Conservation (phyloP, 2,329 filamentous ascomycete genomes). For the Colletotrichum tamarilloi region DNA sequence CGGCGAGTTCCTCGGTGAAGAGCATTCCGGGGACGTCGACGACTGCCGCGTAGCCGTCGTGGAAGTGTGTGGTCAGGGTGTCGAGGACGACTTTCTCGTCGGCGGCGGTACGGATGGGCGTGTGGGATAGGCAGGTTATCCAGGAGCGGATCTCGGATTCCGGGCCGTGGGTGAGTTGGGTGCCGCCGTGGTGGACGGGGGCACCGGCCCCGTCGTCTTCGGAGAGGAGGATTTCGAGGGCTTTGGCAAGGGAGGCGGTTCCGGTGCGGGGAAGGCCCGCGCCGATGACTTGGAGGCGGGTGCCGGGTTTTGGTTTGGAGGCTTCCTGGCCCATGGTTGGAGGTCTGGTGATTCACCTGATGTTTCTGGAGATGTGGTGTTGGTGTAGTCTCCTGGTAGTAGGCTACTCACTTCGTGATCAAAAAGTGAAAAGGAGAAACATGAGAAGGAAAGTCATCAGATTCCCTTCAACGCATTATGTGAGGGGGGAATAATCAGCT, state of each 20-base stretch:
- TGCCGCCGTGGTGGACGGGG: conserved; percentile 40
- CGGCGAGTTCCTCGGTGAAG: conserved; percentile 26
- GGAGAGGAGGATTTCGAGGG: conserved; percentile 24
- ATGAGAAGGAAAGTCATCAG: background rate
- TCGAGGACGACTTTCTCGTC: background rate
- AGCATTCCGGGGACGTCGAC: conserved; percentile 2
- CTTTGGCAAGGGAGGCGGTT: background rate
- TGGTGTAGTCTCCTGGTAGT: background rate
- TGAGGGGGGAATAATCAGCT: background rate
- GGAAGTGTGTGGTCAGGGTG: background rate
- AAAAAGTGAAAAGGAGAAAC: background rate
- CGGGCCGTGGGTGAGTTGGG: conserved; percentile 36
- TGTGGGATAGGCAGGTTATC: background rate
- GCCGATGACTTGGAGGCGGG: conserved; percentile 40
- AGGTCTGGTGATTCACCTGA: background rate
- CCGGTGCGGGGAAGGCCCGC: conserved; percentile 37
- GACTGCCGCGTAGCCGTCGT: conserved; percentile 10
- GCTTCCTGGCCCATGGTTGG: conserved; percentile 39
- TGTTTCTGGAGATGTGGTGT: background rate
- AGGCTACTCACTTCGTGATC: background rate
- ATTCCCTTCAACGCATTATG: background rate
- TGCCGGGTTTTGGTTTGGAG: conserved; percentile 38
- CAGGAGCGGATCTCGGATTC: conserved; percentile 30
- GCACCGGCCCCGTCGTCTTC: background rate
- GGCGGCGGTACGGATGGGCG: no score